These are phyloP conservation scores for Cladosporium halotolerans DNA, from an alignment of 2,329 filamentous ascomycete species.

Conservation along the genomic window DNA sequence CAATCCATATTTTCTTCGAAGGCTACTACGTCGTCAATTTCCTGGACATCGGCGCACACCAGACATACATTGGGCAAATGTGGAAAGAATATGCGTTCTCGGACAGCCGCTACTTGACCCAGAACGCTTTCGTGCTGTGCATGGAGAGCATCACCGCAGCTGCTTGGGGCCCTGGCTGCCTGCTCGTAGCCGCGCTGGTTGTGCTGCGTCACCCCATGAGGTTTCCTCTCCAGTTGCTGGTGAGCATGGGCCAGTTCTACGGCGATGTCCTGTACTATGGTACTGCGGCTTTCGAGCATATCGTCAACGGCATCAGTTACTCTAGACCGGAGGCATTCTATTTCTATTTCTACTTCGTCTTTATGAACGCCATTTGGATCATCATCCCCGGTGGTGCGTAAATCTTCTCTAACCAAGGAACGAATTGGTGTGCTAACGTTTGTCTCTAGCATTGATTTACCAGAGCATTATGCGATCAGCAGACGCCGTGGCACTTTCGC, in stretches of 20 bases:
- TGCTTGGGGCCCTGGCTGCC: slow-evolving; percentile 58
- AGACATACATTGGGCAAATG: slow-evolving; percentile 72
- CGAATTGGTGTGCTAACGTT: slow-evolving; percentile 10
- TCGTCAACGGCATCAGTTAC: slow-evolving; percentile 48
- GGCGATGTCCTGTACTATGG: slow-evolving; percentile 60
- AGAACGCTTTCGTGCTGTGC: slow-evolving; percentile 77
- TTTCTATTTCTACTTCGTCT: slow-evolving; percentile 60
- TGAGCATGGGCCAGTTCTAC: slow-evolving; percentile 59
- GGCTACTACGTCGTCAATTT: slow-evolving; percentile 75
- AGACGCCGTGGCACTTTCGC: slow-evolving; percentile 19
- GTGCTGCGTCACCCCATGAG: slow-evolving; percentile 50
- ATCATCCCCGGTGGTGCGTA: slow-evolving; percentile 52
- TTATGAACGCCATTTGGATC: slow-evolving; percentile 63
- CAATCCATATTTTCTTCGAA: slow-evolving; percentile 76
- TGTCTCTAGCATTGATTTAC: slow-evolving; percentile 24
- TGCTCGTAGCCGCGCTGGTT: slow-evolving; percentile 51
- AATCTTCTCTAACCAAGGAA: neutral
- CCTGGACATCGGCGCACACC: slow-evolving; percentile 56
- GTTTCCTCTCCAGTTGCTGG: slow-evolving; percentile 54
- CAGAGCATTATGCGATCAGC: slow-evolving; percentile 21
- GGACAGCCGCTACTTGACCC: slow-evolving; percentile 79
- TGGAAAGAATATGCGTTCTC: slow-evolving; percentile 91
- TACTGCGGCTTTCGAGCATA: slow-evolving; percentile 56
- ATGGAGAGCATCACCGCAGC: slow-evolving; percentile 79
- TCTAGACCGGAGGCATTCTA: slow-evolving; percentile 58